These are phyloP conservation scores for Krasilnikovozyma curviuscula DNA, from an alignment of 768 basidiomycete genomes.

Conservation along the genomic window DNA sequence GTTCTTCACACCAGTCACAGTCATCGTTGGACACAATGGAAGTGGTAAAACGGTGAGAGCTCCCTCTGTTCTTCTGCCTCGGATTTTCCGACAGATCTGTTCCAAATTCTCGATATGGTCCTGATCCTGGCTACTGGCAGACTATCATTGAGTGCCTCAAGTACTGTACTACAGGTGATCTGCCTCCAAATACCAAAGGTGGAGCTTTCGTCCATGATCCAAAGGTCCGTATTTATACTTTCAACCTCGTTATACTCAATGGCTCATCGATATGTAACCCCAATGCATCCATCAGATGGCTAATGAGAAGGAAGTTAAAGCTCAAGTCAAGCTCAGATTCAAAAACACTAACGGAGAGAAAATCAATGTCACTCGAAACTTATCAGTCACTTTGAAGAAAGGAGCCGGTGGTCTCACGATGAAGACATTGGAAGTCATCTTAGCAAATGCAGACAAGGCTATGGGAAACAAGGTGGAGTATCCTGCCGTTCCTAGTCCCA, in stretches of 20 bases:
- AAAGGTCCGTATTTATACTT: constrained; percentile 31
- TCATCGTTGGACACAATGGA: constrained; percentile 96
- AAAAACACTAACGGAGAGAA: constrained; percentile 67
- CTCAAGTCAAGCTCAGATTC: constrained; percentile 90
- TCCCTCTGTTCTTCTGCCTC: not conserved
- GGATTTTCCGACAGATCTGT: not conserved
- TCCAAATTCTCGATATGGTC: not conserved
- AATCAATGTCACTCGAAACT: constrained; percentile 76
- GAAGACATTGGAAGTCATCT: constrained; percentile 90
- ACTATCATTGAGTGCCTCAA: constrained; percentile 99
- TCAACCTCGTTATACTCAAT: not conserved
- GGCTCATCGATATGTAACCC: not conserved
- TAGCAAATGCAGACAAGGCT: constrained; percentile 50
- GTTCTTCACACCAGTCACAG: constrained; percentile 91
- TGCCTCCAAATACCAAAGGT: constrained; percentile 89
- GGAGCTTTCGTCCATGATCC: constrained; percentile 99
- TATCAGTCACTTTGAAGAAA: constrained; percentile 88
- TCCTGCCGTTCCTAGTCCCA: not conserved
- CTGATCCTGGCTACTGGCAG: constrained; percentile 16
- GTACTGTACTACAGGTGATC: constrained; percentile 94
- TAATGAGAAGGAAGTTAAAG: constrained; percentile 96
- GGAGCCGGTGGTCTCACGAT: constrained; percentile 58
- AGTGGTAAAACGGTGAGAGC: constrained; percentile 79
- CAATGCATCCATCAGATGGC: constrained; percentile 44
- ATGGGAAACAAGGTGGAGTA: constrained; percentile 58